phyloP scores from a whole-genome alignment of 2,329 filamentous ascomycete species.

The Ophiostoma himal-ulmi region DNA sequence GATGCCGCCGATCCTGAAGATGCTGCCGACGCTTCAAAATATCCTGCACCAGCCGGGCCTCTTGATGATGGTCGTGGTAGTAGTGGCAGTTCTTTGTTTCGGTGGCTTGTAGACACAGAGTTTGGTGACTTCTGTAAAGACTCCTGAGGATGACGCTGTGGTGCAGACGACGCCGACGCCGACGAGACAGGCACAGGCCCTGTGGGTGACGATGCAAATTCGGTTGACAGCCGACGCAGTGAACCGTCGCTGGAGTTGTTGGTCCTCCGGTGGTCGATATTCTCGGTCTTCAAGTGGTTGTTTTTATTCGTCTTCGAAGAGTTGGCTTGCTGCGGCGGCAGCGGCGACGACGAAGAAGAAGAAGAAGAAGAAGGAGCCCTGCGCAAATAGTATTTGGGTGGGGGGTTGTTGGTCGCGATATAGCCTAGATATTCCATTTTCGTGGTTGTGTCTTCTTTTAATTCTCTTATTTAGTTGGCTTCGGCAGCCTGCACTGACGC shows the following conservation, averaged over 20 bases:
- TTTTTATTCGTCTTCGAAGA: slow-evolving; percentile 16
- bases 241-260: slow-evolving; percentile 22
- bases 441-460: background rate
- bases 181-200: background rate
- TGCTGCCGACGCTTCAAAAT: too few relatives aligned
- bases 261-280: slow-evolving; percentile 19
- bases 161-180: background rate
- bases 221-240: background rate
- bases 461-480: background rate
- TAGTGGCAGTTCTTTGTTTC: background rate
- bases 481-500: background rate
- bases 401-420: slow-evolving; percentile 24
- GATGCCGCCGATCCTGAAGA: background rate
- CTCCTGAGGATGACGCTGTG: background rate
- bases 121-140: background rate
- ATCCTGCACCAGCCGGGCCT: background rate
- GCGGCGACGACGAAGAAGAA: slow-evolving; percentile 15
- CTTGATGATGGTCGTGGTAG: background rate
- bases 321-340: slow-evolving; percentile 19
- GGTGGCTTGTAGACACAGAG: background rate
- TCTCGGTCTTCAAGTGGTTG: slow-evolving; percentile 18
- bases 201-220: background rate
- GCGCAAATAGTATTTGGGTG: slow-evolving; percentile 20
- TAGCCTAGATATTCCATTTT: slow-evolving; percentile 27
- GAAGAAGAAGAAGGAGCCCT: slow-evolving; percentile 15